Percentiles rank a stretch among this genome's conserved stretches.
These are phyloP conservation scores for Hypsizygus marmoreus DNA, from an alignment of 768 basidiomycete species.

Conservation along the genomic window DNA sequence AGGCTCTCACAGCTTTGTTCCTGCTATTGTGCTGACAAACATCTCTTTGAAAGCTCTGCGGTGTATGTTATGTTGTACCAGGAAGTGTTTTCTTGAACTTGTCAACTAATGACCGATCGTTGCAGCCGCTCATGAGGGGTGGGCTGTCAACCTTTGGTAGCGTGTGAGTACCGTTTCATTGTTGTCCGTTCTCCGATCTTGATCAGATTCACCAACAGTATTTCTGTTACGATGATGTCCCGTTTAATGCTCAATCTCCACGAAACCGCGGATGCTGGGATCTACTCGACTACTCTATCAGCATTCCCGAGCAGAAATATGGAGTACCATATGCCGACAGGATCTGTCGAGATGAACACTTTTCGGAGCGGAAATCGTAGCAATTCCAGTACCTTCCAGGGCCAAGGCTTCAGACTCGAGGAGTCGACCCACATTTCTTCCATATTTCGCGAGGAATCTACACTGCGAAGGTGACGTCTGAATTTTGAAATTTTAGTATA, in stretches of 20 bases:
- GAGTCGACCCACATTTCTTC: not conserved
- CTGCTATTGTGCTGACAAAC: constrained; percentile 3
- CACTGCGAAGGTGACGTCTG: too few species aligned
- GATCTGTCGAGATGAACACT: constrained; percentile 28
- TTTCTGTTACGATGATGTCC: constrained; percentile 55
- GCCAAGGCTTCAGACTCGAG: not conserved
- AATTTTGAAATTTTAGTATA: too few species aligned
- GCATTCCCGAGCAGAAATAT: constrained; percentile 19
- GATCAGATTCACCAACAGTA: constrained; percentile 25
- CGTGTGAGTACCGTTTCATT: constrained; percentile 34
- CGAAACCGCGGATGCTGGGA: constrained; percentile 36
- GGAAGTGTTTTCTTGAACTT: too few species aligned
- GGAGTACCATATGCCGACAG: constrained; percentile 14
- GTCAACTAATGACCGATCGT: too few species aligned
- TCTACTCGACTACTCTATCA: constrained; percentile 27
- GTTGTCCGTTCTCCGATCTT: not conserved
- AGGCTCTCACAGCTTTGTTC: constrained; percentile 10
- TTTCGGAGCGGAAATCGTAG: constrained; percentile 19
- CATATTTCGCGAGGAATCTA: too few species aligned
- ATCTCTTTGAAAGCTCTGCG: constrained; percentile 22
- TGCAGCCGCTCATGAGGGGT: constrained; percentile 47
- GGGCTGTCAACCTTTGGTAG: constrained; percentile 51
- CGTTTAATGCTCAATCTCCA: constrained; percentile 60
- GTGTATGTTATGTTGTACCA: too few species aligned
- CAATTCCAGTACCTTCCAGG: not conserved